Percentiles rank a stretch among this genome's conserved stretches.
phyloP scores from a whole-genome alignment of 2,329 filamentous ascomycete genomes.

The Cadophora sp. region DNA sequence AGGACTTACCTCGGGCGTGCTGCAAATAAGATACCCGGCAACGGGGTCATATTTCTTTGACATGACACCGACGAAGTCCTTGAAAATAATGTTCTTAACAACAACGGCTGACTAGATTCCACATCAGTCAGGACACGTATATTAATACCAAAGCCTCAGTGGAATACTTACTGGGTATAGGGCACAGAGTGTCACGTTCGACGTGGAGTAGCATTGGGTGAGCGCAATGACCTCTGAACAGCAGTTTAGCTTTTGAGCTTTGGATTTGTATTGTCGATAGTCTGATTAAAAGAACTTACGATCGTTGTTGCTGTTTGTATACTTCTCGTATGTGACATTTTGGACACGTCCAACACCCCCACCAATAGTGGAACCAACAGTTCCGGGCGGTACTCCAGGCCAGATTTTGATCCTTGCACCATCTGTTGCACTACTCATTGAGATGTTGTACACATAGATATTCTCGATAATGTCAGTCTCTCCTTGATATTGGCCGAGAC shows the following conservation, averaged over 20 bases:
- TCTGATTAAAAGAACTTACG: constrained; percentile 7
- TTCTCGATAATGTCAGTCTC: constrained; percentile 71
- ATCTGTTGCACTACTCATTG: no score
- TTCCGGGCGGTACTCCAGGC: constrained; percentile 13
- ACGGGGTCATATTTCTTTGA: constrained; percentile 16
- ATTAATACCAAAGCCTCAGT: no score
- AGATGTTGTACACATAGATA: no score
- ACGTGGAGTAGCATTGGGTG: constrained; percentile 15
- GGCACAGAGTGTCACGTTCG: constrained; percentile 10
- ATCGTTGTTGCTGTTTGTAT: constrained; percentile 11
- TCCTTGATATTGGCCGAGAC: constrained; percentile 67
- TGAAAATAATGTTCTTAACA: background rate
- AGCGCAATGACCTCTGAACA: constrained; percentile 13
- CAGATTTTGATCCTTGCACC: constrained; percentile 57
- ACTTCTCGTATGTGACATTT: constrained; percentile 11
- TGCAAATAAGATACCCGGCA: constrained; percentile 11
- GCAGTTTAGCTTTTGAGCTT: constrained; percentile 6
- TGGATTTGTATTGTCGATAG: background rate
- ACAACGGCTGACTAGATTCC: background rate
- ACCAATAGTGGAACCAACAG: constrained; percentile 7
- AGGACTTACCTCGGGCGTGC: background rate
- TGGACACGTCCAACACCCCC: constrained; percentile 9
- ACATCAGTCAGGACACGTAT: no score
- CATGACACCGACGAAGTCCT: constrained; percentile 12
- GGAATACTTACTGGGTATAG: constrained; percentile 4